Evolutionary conservation across 495 filamentous ascomycete genomes (phyloP).

Genomic region (Podospora anserina): DNA sequence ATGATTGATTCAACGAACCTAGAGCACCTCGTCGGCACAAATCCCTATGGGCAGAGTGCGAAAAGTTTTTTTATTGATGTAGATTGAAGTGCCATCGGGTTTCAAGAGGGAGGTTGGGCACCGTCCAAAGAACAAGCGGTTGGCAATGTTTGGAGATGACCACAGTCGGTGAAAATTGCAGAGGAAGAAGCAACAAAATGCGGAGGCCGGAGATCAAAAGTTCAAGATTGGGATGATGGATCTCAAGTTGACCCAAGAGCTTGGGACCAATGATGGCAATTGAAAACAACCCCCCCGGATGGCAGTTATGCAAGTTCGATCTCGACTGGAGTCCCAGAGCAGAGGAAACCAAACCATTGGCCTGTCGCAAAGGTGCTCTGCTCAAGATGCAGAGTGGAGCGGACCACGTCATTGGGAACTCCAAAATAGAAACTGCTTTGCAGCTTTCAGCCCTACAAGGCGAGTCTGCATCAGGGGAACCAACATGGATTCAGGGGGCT

Average conservation of each 20-base stretch:
- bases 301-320: not conserved
- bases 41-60: no score
- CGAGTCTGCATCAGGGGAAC: not conserved
- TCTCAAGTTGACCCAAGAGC: not conserved
- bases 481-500: not conserved
- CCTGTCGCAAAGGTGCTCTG: not conserved
- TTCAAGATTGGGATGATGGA: not conserved
- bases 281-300: not conserved
- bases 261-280: not conserved
- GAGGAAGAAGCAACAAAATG: not conserved
- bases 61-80: not conserved
- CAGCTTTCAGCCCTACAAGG: not conserved
- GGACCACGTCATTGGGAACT: not conserved
- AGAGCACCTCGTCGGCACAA: no score
- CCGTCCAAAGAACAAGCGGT: not conserved
- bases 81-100: no score
- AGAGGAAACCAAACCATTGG: not conserved
- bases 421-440: not conserved
- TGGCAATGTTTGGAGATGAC: not conserved
- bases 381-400: not conserved
- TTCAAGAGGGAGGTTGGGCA: not conserved
- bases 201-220: not conserved
- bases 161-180: not conserved
- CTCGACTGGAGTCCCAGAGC: not conserved
- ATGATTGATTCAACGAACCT: no score